These are phyloP conservation scores for Cladosporium sp. DNA, from an alignment of 2,329 filamentous ascomycete species.

Conservation along the genomic window DNA sequence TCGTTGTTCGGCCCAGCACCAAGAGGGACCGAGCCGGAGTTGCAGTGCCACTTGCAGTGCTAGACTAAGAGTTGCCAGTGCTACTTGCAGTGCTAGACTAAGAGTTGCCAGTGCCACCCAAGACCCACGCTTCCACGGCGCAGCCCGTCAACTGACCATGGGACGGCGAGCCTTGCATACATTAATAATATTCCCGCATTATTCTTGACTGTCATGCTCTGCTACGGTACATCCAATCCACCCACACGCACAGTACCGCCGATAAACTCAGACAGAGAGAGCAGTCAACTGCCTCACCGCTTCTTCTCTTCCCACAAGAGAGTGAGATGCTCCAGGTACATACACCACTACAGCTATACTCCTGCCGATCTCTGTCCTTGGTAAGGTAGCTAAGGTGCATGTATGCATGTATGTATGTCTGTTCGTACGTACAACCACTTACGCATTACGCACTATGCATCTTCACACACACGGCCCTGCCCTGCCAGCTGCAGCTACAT, in stretches of 20 bases:
- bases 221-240: not conserved
- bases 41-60: not conserved
- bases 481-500: not conserved
- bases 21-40: constrained; percentile 4
- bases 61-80: too few species aligned
- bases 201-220: not conserved
- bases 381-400: too few species aligned
- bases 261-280: not conserved
- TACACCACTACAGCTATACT: not conserved
- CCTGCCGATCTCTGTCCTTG: constrained; percentile 2
- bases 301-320: not conserved
- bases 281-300: not conserved
- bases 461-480: not conserved
- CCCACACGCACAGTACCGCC: not conserved
- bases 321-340: not conserved
- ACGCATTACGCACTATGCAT: not conserved
- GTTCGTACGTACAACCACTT: not conserved
- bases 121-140: constrained; percentile 5
- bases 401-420: not conserved
- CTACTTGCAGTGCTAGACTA: not conserved
- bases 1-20: not conserved
- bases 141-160: constrained; percentile 7
- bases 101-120: not conserved
- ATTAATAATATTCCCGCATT: not conserved
- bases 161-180: constrained; percentile 5